Percentiles rank a stretch among this genome's conserved stretches.
Conservation (phyloP, 2,329 filamentous ascomycete genomes). For the Exutisphaerella laricina region DNA sequence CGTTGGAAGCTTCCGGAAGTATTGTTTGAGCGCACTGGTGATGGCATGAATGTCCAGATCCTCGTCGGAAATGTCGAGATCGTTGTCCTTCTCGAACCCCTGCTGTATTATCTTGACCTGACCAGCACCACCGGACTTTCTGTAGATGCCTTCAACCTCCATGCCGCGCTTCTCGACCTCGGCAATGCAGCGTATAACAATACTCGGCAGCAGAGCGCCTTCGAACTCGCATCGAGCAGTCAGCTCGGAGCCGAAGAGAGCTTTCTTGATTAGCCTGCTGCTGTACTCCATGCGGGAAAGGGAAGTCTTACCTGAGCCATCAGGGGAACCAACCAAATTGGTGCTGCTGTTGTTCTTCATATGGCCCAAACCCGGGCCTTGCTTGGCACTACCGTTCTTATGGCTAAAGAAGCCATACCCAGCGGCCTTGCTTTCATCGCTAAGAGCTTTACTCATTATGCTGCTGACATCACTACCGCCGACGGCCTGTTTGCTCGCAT, state of each 20-base stretch:
- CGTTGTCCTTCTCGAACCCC: constrained; percentile 73
- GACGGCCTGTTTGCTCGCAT: constrained; percentile 28
- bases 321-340: constrained; percentile 35
- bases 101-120: constrained; percentile 87
- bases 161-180: constrained; percentile 95
- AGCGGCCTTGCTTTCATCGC: constrained; percentile 15
- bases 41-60: constrained; percentile 94
- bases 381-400: constrained; percentile 32
- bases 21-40: constrained; percentile 93
- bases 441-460: constrained; percentile 21
- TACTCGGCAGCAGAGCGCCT: constrained; percentile 78
- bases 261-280: constrained; percentile 24
- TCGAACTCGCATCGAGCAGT: constrained; percentile 81
- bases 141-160: constrained; percentile 96
- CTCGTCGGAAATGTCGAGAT: constrained; percentile 88
- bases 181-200: constrained; percentile 90
- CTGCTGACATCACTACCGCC: constrained; percentile 30
- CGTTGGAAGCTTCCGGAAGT: constrained; percentile 86
- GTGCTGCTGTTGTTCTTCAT: constrained; percentile 43
- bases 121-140: constrained; percentile 89
- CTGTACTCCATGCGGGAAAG: no score
- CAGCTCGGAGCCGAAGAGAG: constrained; percentile 84
- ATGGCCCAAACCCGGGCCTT: constrained; percentile 28
- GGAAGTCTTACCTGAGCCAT: constrained; percentile 33
- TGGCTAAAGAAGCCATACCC: constrained; percentile 35